Evolutionary conservation across 2,329 filamentous ascomycete species (phyloP).

Genomic region (Talaromyces sp.): DNA sequence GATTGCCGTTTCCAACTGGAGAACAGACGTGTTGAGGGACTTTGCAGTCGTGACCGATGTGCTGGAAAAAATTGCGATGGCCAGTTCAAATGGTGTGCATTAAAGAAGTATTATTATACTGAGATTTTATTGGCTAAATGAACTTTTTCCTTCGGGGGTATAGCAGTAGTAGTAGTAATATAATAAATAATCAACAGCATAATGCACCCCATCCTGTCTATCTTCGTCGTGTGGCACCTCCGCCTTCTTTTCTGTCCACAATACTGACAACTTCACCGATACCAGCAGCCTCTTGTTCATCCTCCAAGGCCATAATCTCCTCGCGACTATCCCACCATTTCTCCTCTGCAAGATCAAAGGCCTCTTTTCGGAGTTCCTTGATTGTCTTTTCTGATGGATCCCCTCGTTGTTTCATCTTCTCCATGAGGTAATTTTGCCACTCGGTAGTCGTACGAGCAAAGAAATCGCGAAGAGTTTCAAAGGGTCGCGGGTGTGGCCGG

Average conservation of each 20-base stretch:
- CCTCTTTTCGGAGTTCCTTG: constrained; percentile 89
- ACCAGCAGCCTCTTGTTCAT: constrained; percentile 91
- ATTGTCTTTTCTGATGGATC: constrained; percentile 56
- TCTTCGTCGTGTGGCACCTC: constrained; percentile 43
- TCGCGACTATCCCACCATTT: constrained; percentile 99
- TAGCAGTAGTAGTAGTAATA: neutral
- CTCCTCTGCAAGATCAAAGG: constrained; percentile 86
- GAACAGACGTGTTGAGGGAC: constrained; percentile 65
- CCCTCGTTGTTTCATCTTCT: constrained; percentile 65
- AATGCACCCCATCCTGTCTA: constrained; percentile 18
- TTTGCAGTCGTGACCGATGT: constrained; percentile 61
- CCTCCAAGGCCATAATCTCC: constrained; percentile 84
- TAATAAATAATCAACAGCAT: neutral
- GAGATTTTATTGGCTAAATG: neutral
- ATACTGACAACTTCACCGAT: constrained; percentile 92
- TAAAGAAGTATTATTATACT: neutral
- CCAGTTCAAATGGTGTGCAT: neutral
- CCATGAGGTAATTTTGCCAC: constrained; percentile 86
- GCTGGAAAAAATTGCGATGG: constrained; percentile 45
- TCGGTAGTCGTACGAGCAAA: constrained; percentile 80
- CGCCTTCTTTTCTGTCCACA: constrained; percentile 60
- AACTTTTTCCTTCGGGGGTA: neutral
- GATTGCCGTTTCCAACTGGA: constrained; percentile 86
- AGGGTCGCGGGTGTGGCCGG: constrained; percentile 72
- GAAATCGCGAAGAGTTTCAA: constrained; percentile 88